Base-by-base conservation (phyloP, 129 eudicot species). In the Pittosporum tobira region DNA sequence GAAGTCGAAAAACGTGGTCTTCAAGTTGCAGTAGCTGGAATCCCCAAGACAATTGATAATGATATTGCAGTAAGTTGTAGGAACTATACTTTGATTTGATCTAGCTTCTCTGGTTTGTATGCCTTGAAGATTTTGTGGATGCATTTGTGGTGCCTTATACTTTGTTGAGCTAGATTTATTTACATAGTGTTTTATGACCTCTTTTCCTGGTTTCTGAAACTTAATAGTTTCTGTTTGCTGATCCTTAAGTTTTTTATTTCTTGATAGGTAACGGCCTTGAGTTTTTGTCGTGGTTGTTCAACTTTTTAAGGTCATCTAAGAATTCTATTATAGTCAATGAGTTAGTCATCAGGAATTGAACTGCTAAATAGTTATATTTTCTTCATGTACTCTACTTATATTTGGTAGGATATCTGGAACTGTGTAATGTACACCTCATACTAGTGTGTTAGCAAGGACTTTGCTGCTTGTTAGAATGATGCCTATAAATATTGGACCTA, bases 1-100 rank as follows among this genome's bases (percentile, higher is more conserved):
- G 97, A 90, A 85, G 82, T 80, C 57, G 86, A 69, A 67, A 87
- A 72, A 76, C 94, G 97, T 45, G 84, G 89, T 57, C 81, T 90
- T 61, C 81, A 57, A 34, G 88, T 90, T 31, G 84, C 83, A 42
- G 97, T 90, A 46, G 94, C 88, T 58, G 97, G 97, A 65, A 85
- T 90, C 59, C 97, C 97, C 54, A 90, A 90, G 81, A 90, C 97
- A 48, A 90, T 90, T 40, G 97, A 90, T 68, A 90, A 90, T 80
- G 97, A 90, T 72, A 90, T 90, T 71, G 88, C 88, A 50, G 97
- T 90, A 77, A 74, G 87, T 71, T 68, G 5, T 76, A 10, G 48
- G 26, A 46, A 45, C n/a, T n/a, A 37, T 26, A 52, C 59, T 21
- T 29, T 30, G 45, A 29, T 30, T 48, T 45, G 16, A 61, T 31